Evolutionary conservation across 257 asterid species (phyloP), one percentile per base, ranked within the genome.

Genomic region (Fraxinus cuspidata): DNA sequence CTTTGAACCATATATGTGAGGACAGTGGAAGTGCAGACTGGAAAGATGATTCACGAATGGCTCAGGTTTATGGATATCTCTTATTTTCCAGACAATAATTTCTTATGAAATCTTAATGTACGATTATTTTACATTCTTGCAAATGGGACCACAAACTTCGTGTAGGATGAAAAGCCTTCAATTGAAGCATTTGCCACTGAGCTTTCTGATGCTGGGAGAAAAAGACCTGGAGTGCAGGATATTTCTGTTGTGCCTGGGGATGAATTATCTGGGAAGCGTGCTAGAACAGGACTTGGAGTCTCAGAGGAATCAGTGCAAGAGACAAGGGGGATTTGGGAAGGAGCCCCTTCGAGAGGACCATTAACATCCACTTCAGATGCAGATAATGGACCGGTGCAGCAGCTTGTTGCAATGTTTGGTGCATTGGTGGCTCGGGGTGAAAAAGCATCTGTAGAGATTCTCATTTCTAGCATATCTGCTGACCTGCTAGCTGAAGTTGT

Each of bases 401-500:
- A 91, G 87, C 97, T 93, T 84, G 97, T 96, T 79, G 94, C 97
- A 56, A 93, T 96, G 99, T 96, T 96, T 87, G 90, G 94, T 75
- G 90, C 86, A 51, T 84, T 93, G 85, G 97, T 88, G 87, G 99
- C 96, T 78, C 98, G 92, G 92, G 99, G 99, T 80, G 99, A 93
- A 83, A 92, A 89, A 81, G 97, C 90, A 65, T 86, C 94, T 25
- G 81, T 93, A 82, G 99, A 93, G 86, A 93, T 96, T 86, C 93
- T 96, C 84, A 93, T 93, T 77, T 85, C 99, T 47, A 96, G 97
- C 88, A 92, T 96, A 85, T 96, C 99, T 82, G 94, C 96, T 73
- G 99, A 96, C 82, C 86, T 96, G 84, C 88, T 96, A 82, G 96
- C 99, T 74, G 99, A 96, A 73, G 98, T 96, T 58, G 99, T 96